Conservation (phyloP, 2,329 filamentous ascomycete genomes). For the Trichoderma hamatum region DNA sequence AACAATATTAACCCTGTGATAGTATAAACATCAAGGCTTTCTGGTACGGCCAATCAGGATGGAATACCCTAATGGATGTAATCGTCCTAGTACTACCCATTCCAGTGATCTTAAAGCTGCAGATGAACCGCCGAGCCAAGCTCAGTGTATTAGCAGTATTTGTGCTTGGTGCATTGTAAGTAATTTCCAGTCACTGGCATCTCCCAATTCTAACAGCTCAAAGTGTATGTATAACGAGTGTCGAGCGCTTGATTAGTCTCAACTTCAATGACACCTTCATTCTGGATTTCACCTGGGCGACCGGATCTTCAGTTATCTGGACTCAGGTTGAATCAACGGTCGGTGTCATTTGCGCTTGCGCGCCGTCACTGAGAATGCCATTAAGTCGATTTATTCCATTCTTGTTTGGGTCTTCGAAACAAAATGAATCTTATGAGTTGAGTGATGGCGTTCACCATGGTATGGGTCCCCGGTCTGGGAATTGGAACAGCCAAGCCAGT, state of each 20-base stretch:
- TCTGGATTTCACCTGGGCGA: slow-evolving; percentile 14
- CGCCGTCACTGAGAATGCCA: slow-evolving; percentile 13
- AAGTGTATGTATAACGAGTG: slow-evolving; percentile 16
- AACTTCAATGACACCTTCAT: slow-evolving; percentile 22
- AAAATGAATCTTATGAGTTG: slow-evolving; percentile 4
- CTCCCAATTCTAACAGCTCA: not conserved
- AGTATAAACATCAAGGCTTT: slow-evolving; percentile 21
- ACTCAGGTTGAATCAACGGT: slow-evolving; percentile 20
- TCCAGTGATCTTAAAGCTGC: slow-evolving; percentile 8
- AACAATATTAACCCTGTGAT: not conserved
- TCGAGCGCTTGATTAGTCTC: slow-evolving; percentile 17
- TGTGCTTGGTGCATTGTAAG: slow-evolving; percentile 14
- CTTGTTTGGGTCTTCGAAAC: slow-evolving; percentile 6
- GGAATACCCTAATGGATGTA: slow-evolving; percentile 20
- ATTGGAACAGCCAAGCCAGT: slow-evolving; percentile 9
- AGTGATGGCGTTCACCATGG: not conserved
- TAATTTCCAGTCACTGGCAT: no score
- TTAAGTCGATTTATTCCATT: slow-evolving; percentile 10
- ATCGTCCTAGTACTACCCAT: slow-evolving; percentile 10
- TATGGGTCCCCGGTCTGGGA: not conserved
- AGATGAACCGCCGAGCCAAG: slow-evolving; percentile 21
- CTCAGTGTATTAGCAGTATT: slow-evolving; percentile 14
- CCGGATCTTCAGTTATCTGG: slow-evolving; percentile 15
- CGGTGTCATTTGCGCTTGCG: slow-evolving; percentile 19
- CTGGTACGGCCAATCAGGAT: slow-evolving; percentile 21